Base-by-base conservation (phyloP, 352 stramenopile genomes). In the Plasmopara viticola region DNA sequence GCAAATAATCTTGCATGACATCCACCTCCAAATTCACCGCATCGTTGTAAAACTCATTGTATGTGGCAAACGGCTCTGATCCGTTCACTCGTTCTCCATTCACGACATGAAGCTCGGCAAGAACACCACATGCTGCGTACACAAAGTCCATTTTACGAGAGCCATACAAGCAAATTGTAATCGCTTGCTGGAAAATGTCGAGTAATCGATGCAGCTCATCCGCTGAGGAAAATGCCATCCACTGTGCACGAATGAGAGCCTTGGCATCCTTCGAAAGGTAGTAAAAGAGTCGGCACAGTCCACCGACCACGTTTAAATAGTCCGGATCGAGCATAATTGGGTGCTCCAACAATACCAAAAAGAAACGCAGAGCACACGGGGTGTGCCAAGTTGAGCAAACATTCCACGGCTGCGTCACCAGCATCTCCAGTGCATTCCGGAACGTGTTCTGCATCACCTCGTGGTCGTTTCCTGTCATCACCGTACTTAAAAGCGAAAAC, bases 31-130 rank as follows among this genome's bases (percentile, higher is more conserved):
- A 84, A 56, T 91, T 91, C 9, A 89, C 76, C 0, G 81, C 81
- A 33, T 91, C 81, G 49, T 91, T 91, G 52, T 91, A 91, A 51
- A 91, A 89, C 42, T 85, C 78, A 9, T 84, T 64, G 51, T 86
- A 89, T 2, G 60, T 68, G 6, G 74, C 74, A 61, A 89, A 89
- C 9, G 58, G 58, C 12, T 67, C 65, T 2, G 51, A 29, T 6
- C 51, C 53, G 48, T 56, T 39, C 13, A 33, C 41, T 20, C 77
- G 66, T 15, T 65, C 48, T 20, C 56, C 37, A 42, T 91, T 91
- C 44, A 91, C 76, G 41, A 62, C 56, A 30, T 88, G 69, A n/a
- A 91, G 65, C 35, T 88, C 64, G 30, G 80, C 72, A 14, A 91
- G 42, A 5, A 91, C 68, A 7, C 72, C 65, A 30, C 78, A 91